Evolutionary conservation across 176 grass and related monocot genomes (phyloP).

Genomic region (Musa beccarii): DNA sequence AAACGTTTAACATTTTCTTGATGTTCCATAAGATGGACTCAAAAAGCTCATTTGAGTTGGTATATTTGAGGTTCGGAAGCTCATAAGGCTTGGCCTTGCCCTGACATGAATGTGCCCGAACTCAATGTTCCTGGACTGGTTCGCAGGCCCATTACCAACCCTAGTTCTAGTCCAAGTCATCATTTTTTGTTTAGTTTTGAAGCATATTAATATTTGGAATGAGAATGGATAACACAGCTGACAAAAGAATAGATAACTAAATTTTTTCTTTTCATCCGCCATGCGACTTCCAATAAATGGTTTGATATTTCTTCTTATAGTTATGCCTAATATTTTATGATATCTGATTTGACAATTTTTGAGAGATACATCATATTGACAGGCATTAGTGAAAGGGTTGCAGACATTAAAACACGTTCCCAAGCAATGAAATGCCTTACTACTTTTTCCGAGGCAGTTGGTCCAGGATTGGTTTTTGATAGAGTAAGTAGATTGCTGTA

Average conservation of each 20-base stretch:
- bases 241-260: no score
- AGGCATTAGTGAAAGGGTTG: constrained; percentile 94
- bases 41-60: constrained; percentile 1
- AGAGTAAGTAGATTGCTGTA: constrained; percentile 57
- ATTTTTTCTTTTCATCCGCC: no score
- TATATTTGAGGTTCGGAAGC: neutral
- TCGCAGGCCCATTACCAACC: no score
- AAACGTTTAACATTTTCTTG: neutral
- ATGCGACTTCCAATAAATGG: neutral
- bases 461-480: constrained; percentile 95
- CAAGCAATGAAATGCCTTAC: constrained; percentile 96
- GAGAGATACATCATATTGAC: constrained; percentile 17
- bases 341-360: neutral
- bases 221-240: no score
- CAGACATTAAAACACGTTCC: constrained; percentile 88
- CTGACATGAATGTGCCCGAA: no score
- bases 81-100: no score
- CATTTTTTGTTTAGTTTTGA: no score
- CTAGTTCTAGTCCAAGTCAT: no score
- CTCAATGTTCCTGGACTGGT: no score
- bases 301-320: constrained; percentile 1
- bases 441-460: constrained; percentile 80
- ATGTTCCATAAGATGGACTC: neutral
- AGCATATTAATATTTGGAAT: no score
- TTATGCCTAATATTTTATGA: constrained; percentile 27